Percentiles rank a stretch among this genome's conserved stretches.
phyloP scores from a whole-genome alignment of 1,284 basidiomycete species.

The Quambalaria eucalypti region DNA sequence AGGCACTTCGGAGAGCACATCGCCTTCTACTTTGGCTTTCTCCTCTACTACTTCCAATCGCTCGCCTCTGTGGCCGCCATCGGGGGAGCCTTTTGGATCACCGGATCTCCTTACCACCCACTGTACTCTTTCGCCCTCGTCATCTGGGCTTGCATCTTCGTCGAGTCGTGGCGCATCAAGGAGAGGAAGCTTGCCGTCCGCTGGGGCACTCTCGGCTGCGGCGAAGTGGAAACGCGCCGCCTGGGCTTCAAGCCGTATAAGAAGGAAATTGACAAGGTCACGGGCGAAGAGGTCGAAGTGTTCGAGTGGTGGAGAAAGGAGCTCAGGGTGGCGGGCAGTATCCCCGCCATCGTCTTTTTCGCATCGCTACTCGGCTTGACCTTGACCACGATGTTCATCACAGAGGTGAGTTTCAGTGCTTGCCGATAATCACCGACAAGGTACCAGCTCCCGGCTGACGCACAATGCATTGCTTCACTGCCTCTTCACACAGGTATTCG shows the following conservation, averaged over 20 bases:
- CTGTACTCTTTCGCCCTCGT: constrained; percentile 36
- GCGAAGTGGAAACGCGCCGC: constrained; percentile 20
- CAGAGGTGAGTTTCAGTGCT: constrained; percentile 33
- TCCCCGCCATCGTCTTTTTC: constrained; percentile 72
- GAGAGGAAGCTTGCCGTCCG: constrained; percentile 40
- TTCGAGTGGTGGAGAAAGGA: constrained; percentile 50
- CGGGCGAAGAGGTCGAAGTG: constrained; percentile 39
- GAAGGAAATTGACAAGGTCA: constrained; percentile 23
- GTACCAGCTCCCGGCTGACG: too few species aligned
- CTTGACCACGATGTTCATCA: constrained; percentile 46
- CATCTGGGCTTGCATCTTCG: constrained; percentile 32
- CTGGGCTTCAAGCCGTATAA: constrained; percentile 29
- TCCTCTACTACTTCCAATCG: constrained; percentile 39
- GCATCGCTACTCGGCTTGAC: constrained; percentile 59
- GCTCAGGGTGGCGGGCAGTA: constrained; percentile 61
- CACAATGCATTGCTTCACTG: neutral
- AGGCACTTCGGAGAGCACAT: constrained; percentile 44
- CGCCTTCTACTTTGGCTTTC: constrained; percentile 44
- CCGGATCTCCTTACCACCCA: constrained; percentile 21
- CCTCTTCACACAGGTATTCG: neutral
- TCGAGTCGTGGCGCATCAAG: constrained; percentile 43
- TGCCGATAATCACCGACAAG: too few species aligned
- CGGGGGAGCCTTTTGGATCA: constrained; percentile 30
- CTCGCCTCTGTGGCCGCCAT: constrained; percentile 28
- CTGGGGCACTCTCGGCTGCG: constrained; percentile 39